Conservation (phyloP, 176 grass and related monocot species). For the Phyllostachys edulis region DNA sequence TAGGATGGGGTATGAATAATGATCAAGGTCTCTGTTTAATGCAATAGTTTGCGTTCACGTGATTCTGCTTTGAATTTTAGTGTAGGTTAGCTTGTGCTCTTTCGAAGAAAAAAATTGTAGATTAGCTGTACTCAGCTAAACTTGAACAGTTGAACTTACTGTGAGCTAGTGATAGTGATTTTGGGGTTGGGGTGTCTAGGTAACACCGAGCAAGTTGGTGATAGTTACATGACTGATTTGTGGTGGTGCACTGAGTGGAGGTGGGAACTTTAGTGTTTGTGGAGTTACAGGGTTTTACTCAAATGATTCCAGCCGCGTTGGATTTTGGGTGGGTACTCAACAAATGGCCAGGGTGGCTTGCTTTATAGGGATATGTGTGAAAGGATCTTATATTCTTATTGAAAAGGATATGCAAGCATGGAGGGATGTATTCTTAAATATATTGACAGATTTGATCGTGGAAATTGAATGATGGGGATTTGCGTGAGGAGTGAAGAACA, state of each 20-base stretch:
- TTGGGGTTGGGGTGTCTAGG: background rate
- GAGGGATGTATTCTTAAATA: background rate
- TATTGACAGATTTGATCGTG: background rate
- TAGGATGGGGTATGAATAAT: background rate
- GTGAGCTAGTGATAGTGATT: background rate
- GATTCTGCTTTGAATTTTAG: slow-evolving; percentile 16
- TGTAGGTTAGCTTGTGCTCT: background rate
- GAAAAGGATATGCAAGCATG: slow-evolving; percentile 4
- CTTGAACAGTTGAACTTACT: background rate
- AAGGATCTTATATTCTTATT: slow-evolving; percentile 22
- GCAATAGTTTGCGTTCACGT: background rate
- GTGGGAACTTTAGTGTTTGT: background rate
- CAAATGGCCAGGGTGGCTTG: background rate
- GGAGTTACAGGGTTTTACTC: background rate
- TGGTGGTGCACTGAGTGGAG: background rate
- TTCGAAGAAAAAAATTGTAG: background rate
- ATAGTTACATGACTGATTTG: slow-evolving; percentile 14
- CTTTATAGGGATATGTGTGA: background rate
- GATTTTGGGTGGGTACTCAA: background rate
- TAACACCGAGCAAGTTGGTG: background rate
- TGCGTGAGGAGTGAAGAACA: background rate
- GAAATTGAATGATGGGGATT: background rate
- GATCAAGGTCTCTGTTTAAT: slow-evolving; percentile 6
- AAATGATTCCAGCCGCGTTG: background rate
- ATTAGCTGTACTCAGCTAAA: background rate